Percentiles rank a stretch among this genome's conserved stretches.
Conservation (phyloP, 164 flowering plant species). For the Liriodendron chinense region DNA sequence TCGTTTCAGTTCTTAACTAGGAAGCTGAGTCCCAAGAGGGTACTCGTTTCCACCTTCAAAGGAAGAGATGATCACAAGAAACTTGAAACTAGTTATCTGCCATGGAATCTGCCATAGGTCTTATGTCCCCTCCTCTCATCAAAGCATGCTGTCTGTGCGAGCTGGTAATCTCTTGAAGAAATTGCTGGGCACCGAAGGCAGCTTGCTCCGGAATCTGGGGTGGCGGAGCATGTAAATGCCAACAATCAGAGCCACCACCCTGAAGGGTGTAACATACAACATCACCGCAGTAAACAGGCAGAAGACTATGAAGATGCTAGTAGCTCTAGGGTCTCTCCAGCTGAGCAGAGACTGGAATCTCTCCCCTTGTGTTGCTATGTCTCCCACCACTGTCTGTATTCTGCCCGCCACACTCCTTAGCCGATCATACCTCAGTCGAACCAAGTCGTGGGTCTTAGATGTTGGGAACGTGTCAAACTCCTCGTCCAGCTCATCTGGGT, state of each 20-base stretch:
- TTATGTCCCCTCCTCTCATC: neutral
- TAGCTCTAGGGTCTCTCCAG: constrained; percentile 65
- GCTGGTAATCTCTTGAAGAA: constrained; percentile 71
- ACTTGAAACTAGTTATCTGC: too few relatives aligned
- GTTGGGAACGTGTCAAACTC: constrained; percentile 61
- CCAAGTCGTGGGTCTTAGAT: constrained; percentile 35
- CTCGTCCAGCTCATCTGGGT: constrained; percentile 56
- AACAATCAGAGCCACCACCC: constrained; percentile 41
- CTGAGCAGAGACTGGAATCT: constrained; percentile 48
- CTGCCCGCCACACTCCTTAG: constrained; percentile 56
- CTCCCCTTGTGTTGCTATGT: constrained; percentile 63
- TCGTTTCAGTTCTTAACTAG: too few relatives aligned
- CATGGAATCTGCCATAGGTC: too few relatives aligned
- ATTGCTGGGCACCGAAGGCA: constrained; percentile 70
- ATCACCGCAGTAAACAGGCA: constrained; percentile 41
- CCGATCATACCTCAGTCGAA: constrained; percentile 50
- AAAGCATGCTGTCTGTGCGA: constrained; percentile 49
- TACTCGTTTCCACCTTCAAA: too few relatives aligned
- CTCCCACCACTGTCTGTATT: constrained; percentile 58
- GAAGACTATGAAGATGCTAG: constrained; percentile 41
- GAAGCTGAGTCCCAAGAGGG: too few relatives aligned
- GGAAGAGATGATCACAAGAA: too few relatives aligned
- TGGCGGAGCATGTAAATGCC: constrained; percentile 60
- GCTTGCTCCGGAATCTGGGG: constrained; percentile 64
- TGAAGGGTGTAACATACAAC: constrained; percentile 58